Conservation (phyloP, 805 yeast species). For the Pichia kluyveri region DNA sequence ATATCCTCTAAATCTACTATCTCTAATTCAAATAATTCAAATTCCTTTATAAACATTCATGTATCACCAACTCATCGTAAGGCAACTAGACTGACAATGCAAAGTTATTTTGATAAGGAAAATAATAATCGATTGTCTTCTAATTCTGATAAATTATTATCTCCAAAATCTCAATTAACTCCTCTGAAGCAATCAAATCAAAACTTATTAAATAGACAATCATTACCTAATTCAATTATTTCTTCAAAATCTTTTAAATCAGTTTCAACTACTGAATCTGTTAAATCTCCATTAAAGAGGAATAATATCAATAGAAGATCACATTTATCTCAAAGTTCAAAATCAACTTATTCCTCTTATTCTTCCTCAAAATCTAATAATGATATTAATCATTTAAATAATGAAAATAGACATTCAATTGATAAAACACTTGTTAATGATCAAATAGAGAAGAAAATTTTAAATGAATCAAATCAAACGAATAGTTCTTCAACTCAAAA, state of each 20-base stretch:
- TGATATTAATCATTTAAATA: background rate
- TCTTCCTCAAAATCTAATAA: background rate
- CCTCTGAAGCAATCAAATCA: background rate
- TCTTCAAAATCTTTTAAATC: background rate
- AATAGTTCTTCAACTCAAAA: no score
- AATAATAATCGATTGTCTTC: background rate
- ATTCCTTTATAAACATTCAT: background rate
- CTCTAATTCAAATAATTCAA: background rate
- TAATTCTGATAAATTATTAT: background rate
- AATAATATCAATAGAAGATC: background rate
- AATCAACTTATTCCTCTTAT: background rate
- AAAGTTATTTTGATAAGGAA: constrained; percentile 7
- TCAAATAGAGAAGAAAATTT: background rate
- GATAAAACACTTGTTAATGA: background rate
- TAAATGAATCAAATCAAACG: background rate
- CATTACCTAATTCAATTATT: background rate
- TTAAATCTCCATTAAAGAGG: background rate
- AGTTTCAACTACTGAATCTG: background rate
- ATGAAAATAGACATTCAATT: background rate
- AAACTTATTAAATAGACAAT: background rate
- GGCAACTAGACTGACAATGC: constrained; percentile 4
- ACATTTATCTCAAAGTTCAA: background rate
- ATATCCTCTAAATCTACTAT: background rate
- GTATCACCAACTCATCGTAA: background rate
- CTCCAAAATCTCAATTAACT: background rate